phyloP scores from a whole-genome alignment of 2,329 filamentous ascomycete species.

The Phialophora macrospora region DNA sequence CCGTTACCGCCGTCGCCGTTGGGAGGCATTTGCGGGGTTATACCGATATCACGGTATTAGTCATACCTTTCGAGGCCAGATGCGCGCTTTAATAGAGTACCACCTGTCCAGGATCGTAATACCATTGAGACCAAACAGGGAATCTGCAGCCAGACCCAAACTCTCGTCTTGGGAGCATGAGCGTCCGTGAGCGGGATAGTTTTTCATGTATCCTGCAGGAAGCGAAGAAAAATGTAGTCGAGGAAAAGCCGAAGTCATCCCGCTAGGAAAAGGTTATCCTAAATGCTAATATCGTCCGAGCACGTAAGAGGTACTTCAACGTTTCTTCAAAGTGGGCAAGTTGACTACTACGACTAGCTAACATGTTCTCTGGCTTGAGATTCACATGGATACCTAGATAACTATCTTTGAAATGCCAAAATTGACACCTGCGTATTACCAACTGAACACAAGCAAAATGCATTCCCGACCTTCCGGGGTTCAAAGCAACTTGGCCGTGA shows the following conservation, averaged over 20 bases:
- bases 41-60: not conserved
- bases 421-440: too few relatives aligned
- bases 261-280: not conserved
- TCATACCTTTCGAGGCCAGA: not conserved
- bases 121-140: not conserved
- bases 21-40: not conserved
- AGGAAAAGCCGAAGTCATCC: not conserved
- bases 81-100: too few relatives aligned
- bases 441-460: too few relatives aligned
- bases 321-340: not conserved
- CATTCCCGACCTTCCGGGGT: too few relatives aligned
- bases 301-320: not conserved
- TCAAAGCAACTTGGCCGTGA: too few relatives aligned
- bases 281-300: too few relatives aligned
- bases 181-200: not conserved
- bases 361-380: not conserved
- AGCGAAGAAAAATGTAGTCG: not conserved
- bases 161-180: too few relatives aligned
- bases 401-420: too few relatives aligned
- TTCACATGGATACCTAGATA: not conserved
- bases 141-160: not conserved
- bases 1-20: not conserved
- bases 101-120: not conserved
- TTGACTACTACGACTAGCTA: not conserved
- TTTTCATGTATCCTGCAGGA: not conserved